Conservation (phyloP, 805 yeast species). For the Kazachstania kunashirensis region DNA sequence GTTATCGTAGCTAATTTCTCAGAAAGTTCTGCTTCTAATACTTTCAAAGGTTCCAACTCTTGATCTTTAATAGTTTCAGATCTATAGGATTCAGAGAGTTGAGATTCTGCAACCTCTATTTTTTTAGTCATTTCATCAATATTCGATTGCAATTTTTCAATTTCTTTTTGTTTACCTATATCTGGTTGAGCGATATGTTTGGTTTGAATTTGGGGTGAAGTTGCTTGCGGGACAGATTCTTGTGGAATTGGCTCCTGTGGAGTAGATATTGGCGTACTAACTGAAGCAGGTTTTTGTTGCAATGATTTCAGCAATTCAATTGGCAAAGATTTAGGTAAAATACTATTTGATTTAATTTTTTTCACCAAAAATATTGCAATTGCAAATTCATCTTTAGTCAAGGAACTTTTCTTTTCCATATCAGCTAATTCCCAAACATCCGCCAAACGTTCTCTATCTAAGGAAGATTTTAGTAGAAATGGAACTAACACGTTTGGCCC, state of each 20-base stretch:
- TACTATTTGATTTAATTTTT: slow-evolving; percentile 60
- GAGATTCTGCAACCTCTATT: slow-evolving; percentile 56
- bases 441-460: slow-evolving; percentile 77
- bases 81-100: slow-evolving; percentile 69
- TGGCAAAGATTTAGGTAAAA: slow-evolving; percentile 28
- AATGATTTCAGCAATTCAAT: slow-evolving; percentile 7
- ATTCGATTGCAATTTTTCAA: slow-evolving; percentile 1
- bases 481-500: slow-evolving; percentile 77
- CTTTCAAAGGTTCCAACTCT: slow-evolving; percentile 16
- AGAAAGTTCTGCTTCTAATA: slow-evolving; percentile 2
- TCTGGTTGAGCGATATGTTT: not conserved
- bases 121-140: slow-evolving; percentile 45
- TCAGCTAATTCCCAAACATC: slow-evolving; percentile 91
- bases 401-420: slow-evolving; percentile 69
- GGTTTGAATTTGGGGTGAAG: not conserved
- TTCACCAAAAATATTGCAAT: slow-evolving; percentile 90
- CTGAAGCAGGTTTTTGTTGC: not conserved
- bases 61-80: slow-evolving; percentile 51
- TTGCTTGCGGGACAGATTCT: too few relatives aligned
- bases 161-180: not conserved
- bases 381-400: slow-evolving; percentile 72
- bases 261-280: not conserved
- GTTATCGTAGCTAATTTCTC: slow-evolving; percentile 4
- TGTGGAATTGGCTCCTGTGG: not conserved
- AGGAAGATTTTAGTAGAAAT: slow-evolving; percentile 76